Percentiles rank a stretch among this genome's conserved stretches.
Evolutionary conservation across 495 filamentous ascomycete genomes (phyloP).

Genomic region (Penicillium verhagenii): DNA sequence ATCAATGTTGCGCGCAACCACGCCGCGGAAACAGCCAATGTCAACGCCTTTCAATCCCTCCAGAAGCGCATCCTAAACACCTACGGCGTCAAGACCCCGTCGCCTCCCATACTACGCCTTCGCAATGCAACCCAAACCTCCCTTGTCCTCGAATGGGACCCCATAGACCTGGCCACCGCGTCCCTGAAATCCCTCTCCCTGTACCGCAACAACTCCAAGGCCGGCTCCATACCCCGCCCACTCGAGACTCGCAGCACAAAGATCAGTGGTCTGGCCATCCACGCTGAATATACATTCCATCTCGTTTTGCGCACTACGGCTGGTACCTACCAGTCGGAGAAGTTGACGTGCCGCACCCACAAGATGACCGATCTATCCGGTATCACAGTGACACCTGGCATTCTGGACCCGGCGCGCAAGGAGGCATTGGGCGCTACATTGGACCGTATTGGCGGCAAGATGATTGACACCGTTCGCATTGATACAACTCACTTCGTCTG

Average conservation of each 20-base stretch:
- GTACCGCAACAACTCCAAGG: constrained; percentile 94
- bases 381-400: constrained; percentile 90
- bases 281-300: constrained; percentile 94
- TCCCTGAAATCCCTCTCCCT: constrained; percentile 83
- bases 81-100: constrained; percentile 81
- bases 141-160: constrained; percentile 97
- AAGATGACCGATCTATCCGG: constrained; percentile 98
- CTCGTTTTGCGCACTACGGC: constrained; percentile 86
- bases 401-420: constrained; percentile 71
- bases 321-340: constrained; percentile 81
- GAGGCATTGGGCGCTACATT: constrained; percentile 73
- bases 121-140: constrained; percentile 96
- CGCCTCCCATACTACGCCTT: constrained; percentile 77
- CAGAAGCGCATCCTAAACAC: constrained; percentile 83
- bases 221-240: constrained; percentile 86
- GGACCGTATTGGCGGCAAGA: constrained; percentile 86
- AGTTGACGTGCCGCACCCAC: constrained; percentile 83
- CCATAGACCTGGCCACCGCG: constrained; percentile 88
- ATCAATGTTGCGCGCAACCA: constrained; percentile 92
- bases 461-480: constrained; percentile 88
- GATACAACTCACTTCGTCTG: constrained; percentile 99
- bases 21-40: constrained; percentile 68
- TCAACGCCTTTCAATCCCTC: constrained; percentile 72
- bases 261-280: constrained; percentile 93
- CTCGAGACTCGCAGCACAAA: constrained; percentile 87